Evolutionary conservation across 164 flowering plant genomes (phyloP), one percentile per base, ranked within the genome.

Genomic region (Liquidambar formosana): DNA sequence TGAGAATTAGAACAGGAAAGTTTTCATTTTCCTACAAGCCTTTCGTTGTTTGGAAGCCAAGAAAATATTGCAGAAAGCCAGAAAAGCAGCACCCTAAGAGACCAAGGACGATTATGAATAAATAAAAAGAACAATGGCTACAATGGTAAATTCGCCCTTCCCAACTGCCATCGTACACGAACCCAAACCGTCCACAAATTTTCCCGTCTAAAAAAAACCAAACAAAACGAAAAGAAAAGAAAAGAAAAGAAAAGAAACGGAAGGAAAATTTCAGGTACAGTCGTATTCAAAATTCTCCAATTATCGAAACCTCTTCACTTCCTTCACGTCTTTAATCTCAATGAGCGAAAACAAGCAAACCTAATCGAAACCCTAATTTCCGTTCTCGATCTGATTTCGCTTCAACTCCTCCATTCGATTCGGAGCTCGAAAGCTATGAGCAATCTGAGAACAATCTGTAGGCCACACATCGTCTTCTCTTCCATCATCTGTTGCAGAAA

Each of bases 401-500:
- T 9, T 9, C 41, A 33, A 33, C 41, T 33, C 41, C 41, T 33
- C 41, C 41, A 12, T 22, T n/a, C 19, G 26, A 26, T 59, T 59
- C 12, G 60, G 60, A 57, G 60, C 62, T 59, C 44, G 48, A 33
- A 62, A 61, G 63, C n/a, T 15, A 88, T 87, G 92, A 85, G 90
- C 76, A 81, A 76, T 77, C 63, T 85, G 75, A 78, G 89, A 72
- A 65, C 83, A 6, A 80, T 89, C 4, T 88, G 83, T 75, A 79
- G 91, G 52, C 97, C 97, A 14, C 84, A 90, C 67, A 58, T 80
- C 21, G 74, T 88, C 25, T 80, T 89, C 61, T 73, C 90, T 33
- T 84, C 93, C 57, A 74, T 82, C 66, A 57, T 78, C 9, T 80
- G 83, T 67, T 79, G 82, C 75, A 77, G 85, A 71, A 41, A 72